Evolutionary conservation across 768 basidiomycete genomes (phyloP), one percentile per base, ranked within the genome.

Genomic region (Leccinellum luteum): DNA sequence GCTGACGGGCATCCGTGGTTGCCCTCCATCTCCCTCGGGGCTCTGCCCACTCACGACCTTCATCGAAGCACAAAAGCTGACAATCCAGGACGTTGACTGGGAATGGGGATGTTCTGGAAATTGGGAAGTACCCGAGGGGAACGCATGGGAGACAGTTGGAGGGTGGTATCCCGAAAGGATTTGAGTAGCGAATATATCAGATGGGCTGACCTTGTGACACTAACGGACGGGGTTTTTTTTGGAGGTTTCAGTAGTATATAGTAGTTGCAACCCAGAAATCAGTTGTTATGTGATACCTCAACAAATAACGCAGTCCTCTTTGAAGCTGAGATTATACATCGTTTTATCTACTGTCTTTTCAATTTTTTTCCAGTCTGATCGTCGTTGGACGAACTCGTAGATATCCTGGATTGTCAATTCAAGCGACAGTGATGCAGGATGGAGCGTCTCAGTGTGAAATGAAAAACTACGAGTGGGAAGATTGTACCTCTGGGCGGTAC

Each of bases 361-460:
- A 58, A 98, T 98, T 77, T 92, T 95, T 76, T 97, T 96, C 96
- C 96, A 98, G 71, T 99, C 96, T 7, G 92, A 90, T 32, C 95
- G 81, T 21, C 95, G 79, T 69, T 94, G 92, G 66, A 98, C 91
- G 66, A 98, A 96, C 72, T 98, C 96, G 70, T 98, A 98, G 51
- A 98, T 81, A 68, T 98, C 96, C 85, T 88, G 43, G 41, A 27
- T 21, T 3, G 4, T 2, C 6, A n/a, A 4, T 12, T 25, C 62
- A 0, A 57, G 21, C 10, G n/a, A 25, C 25, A 6, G 6, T 25
- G 25, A n/a, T n/a, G n/a, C n/a, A n/a, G n/a, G n/a, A n/a, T n/a
- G n/a, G n/a, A n/a, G n/a, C 25, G 25, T 25, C 25, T 25, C 25
- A 53, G 17, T 12, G 9, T 21, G n/a, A 4, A 31, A 32, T 4